A percentile compares a stretch with the other conserved stretches of the same genome.
Conservation (phyloP, 305 asterid species). For the Fraxinus latifolia region DNA sequence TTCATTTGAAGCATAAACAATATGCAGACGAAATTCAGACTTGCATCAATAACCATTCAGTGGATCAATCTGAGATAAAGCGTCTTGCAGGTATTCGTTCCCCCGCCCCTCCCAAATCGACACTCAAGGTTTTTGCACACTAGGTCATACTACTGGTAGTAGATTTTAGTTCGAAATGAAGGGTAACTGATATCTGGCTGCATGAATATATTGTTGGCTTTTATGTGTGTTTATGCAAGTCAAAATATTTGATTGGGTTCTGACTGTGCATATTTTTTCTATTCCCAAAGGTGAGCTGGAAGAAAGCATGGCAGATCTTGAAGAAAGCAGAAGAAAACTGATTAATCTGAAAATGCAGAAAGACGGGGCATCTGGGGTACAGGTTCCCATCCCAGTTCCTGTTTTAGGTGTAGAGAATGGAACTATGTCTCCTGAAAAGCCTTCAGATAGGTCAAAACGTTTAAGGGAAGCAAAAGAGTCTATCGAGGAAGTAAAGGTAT, state of each 20-base stretch:
- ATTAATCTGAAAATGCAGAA: conserved; percentile 79
- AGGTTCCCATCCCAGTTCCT: conserved; percentile 58
- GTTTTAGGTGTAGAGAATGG: conserved; percentile 61
- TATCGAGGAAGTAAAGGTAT: conserved; percentile 77
- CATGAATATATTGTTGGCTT: conserved; percentile 12
- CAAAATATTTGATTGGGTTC: conserved; percentile 19
- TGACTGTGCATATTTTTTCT: conserved; percentile 23
- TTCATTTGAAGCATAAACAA: conserved; percentile 65
- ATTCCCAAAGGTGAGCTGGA: conserved; percentile 72
- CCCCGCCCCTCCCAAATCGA: neutral
- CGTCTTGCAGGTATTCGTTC: conserved; percentile 60
- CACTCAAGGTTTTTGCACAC: neutral
- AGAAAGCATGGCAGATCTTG: conserved; percentile 85
- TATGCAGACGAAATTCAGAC: conserved; percentile 70
- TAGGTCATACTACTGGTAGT: conserved; percentile 6
- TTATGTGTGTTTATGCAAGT: conserved; percentile 9
- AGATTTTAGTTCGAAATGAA: conserved; percentile 20
- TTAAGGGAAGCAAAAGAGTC: conserved; percentile 69
- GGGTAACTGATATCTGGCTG: conserved; percentile 11
- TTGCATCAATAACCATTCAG: conserved; percentile 54
- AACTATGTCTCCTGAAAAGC: conserved; percentile 69
- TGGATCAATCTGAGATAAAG: conserved; percentile 66
- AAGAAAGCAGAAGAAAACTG: conserved; percentile 89
- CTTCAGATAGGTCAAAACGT: conserved; percentile 64
- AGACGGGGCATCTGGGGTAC: conserved; percentile 61